Base-by-base conservation (phyloP, 495 filamentous ascomycete genomes). In the Aspergillus sparsus region DNA sequence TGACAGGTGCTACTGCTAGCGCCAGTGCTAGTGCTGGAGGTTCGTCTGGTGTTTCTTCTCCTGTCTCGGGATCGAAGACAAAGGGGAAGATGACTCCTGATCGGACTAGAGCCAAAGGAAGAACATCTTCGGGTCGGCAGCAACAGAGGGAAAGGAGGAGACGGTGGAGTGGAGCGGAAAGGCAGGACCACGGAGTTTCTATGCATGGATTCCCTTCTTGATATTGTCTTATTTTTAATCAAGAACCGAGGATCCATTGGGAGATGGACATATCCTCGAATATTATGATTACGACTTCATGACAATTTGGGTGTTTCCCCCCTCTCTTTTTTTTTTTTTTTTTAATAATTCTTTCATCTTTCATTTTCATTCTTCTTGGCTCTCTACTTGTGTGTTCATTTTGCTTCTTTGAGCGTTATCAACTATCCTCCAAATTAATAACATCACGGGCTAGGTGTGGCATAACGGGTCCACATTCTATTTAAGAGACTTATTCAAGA, bases 121-220 rank as follows among this genome's bases (percentile, higher is more conserved):
- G 63, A 44, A 42, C 49, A 21, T 53, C 58, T 49, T 62, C 49
- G 55, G 49, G 47, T 36, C 36, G 56, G n/a, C 46, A 64, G 49
- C 62, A 59, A 49, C 54, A 61, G n/a, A 37, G 62, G 57, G 66
- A 63, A 39, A 45, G 60, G 41, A 35, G 59, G 54, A 59, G 66
- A 36, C 35, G 63, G 27, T 63, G 64, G 64, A 66, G 64, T 61
- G 64, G 55, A 6, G 54, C 57, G 34, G 66, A 66, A 37, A 51
- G 61, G 42, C 45, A 60, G 58, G 49, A 50, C 32, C 32, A 45
- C 42, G 55, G 57, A 18, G 11, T 59, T 47, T 45, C 45, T 35
- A 61, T 52, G 55, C 7, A 35, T 27, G 44, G 46, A 18, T 50
- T 57, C 37, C 42, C 21, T 34, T 39, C 32, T 13, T 49, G 49